A percentile compares a stretch with the other conserved stretches of the same genome.
Conservation (phyloP, 1,284 basidiomycete species). For the Athelia sp. region DNA sequence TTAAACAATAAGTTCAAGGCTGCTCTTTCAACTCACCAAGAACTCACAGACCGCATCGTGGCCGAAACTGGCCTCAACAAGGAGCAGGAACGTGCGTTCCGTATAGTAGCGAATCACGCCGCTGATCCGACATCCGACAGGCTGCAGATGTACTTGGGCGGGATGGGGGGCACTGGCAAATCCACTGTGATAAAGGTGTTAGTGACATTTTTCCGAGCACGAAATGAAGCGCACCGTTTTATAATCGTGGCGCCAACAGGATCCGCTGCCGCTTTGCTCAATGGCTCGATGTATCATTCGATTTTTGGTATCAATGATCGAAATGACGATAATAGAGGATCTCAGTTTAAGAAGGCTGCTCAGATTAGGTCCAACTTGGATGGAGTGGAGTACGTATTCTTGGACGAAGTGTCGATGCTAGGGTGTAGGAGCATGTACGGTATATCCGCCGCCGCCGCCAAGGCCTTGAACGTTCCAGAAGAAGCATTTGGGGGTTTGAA, state of each 20-base stretch:
- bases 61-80: conserved; percentile 13
- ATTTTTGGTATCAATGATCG: conserved; percentile 16
- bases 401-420: conserved; percentile 25
- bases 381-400: conserved; percentile 21
- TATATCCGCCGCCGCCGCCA: conserved; percentile 12
- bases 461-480: too few relatives aligned
- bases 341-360: neutral
- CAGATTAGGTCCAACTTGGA: conserved; percentile 6
- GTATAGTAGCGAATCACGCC: conserved; percentile 21
- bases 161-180: conserved; percentile 28
- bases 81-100: conserved; percentile 23
- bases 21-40: neutral
- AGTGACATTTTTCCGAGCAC: conserved; percentile 12
- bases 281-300: conserved; percentile 28
- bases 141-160: conserved; percentile 25
- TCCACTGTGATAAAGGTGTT: conserved; percentile 28
- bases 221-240: conserved; percentile 17
- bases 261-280: conserved; percentile 22
- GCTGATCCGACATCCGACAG: conserved; percentile 11
- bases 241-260: conserved; percentile 26
- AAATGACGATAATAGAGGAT: conserved; percentile 3
- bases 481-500: too few relatives aligned
- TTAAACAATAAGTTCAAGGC: neutral
- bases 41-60: conserved; percentile 4
- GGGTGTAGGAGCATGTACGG: conserved; percentile 15